Conservation (phyloP, 1,139 yeast genomes). For the Blastobotrys malaysiensis region DNA sequence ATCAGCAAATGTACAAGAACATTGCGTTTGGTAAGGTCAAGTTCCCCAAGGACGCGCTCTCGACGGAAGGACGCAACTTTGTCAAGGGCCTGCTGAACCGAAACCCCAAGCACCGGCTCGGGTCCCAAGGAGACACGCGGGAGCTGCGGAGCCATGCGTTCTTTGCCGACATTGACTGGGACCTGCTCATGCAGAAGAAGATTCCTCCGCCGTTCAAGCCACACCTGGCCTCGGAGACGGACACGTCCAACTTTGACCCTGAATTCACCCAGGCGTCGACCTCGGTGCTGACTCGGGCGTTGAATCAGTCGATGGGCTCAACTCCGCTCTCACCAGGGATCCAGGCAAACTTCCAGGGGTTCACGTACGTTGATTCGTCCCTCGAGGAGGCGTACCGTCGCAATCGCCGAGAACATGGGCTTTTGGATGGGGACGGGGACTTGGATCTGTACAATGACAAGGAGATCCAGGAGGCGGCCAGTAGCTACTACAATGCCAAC, state of each 20-base stretch:
- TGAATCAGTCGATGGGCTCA: slow-evolving; percentile 48
- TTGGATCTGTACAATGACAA: slow-evolving; percentile 36
- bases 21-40: slow-evolving; percentile 97
- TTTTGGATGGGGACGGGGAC: slow-evolving; percentile 30
- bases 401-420: slow-evolving; percentile 17
- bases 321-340: slow-evolving; percentile 91
- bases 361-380: slow-evolving; percentile 90
- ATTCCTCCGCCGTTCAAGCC: slow-evolving; percentile 99
- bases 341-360: slow-evolving; percentile 94
- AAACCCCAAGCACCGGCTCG: slow-evolving; percentile 91
- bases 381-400: slow-evolving; percentile 70
- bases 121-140: slow-evolving; percentile 85
- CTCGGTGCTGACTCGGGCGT: slow-evolving; percentile 64
- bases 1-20: slow-evolving; percentile 97
- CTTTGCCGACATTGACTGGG: slow-evolving; percentile 89
- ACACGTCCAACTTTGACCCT: slow-evolving; percentile 94
- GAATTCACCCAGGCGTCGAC: slow-evolving; percentile 93
- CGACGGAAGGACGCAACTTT: slow-evolving; percentile 87
- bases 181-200: slow-evolving; percentile 64
- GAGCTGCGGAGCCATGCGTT: slow-evolving; percentile 89
- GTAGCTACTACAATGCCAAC: slow-evolving; percentile 25
- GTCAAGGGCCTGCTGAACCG: slow-evolving; percentile 92
- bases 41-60: slow-evolving; percentile 90
- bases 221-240: slow-evolving; percentile 82
- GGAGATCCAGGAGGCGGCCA: slow-evolving; percentile 30